Base-by-base conservation (phyloP, 768 basidiomycete genomes). In the Scleroderma bovista region DNA sequence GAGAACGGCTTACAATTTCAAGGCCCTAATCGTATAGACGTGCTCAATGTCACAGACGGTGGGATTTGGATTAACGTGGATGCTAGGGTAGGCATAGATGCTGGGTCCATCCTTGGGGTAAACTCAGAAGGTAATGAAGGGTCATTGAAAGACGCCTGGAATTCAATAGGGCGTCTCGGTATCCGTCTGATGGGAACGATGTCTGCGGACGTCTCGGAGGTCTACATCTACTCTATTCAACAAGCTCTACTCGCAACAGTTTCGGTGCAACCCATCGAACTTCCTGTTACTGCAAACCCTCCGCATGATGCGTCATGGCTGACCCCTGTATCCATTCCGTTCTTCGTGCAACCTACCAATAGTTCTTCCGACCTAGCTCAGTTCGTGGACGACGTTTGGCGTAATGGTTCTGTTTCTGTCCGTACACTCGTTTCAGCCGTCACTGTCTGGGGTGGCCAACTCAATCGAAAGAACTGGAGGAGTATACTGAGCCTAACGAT, bases 141-240 rank as follows among this genome's bases (percentile, higher is more conserved):
- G 26, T 34, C 79, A 6, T 51, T 81, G 41, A 53, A 60, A n/a
- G 66, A 65, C 40, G 51, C 80, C 26, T 85, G 83, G 82, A 88
- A 84, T 65, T 69, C 76, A 2, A 50, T 88, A 16, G 88, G 86
- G 3, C 74, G 84, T 31, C 83, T 85, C 76, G 79, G 84, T 6
- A 75, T 90, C 26, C 71, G 72, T 31, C 66, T 61, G 12, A 57
- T 91, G 46, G 77, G 79, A 53, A 71, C 66, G 13, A 77, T 86
- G 12, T 75, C 86, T 5, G 73, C 85, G 37, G 68, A 75, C 47
- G 65, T 84, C 47, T 75, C 72, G 41, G 75, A 73, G 3, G 72
- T 86, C 51, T 60, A 70, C 26, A 60, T 89, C 2, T 65, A 71
- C 22, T 74, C 81, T 6, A 64, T 74, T 40, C 49, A 16, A 45